Evolutionary conservation across 1,284 basidiomycete genomes (phyloP), one percentile per base, ranked within the genome.

Genomic region (Heterobasidion irregulare): DNA sequence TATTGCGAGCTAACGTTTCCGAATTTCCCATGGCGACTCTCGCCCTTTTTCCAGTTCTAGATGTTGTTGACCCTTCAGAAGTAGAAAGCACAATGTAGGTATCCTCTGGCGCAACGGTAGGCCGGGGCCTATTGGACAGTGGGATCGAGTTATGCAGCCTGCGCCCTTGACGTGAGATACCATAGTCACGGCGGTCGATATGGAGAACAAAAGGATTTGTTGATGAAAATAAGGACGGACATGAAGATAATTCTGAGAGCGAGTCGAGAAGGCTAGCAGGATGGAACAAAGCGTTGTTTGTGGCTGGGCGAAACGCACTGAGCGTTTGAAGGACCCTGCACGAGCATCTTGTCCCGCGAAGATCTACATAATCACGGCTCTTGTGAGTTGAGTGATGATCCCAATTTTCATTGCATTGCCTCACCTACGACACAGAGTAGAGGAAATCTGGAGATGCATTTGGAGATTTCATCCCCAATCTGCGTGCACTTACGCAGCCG

Each of bases 391-490:
- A 53, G 34, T 38, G n/a, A 38, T 26, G 5, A 41, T 43, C 35
- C 6, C 35, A 18, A 32, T 45, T 52, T 33, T 47, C 34, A 59
- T 33, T 43, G 35, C 34, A 18, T 41, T 13, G 34, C 72, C 76
- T 53, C 55, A 81, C 83, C 83, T 57, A 85, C 63, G n/a, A 78
- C 74, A 34, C 71, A 73, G 13, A 86, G 74, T 35, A 85, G 69
- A 7, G 76, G 76, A 58, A 86, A 83, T 6, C 63, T 67, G 18
- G 60, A 41, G 3, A 85, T 66, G 53, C 65, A 61, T 1, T 65
- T 55, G 56, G 76, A 71, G 2, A 80, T 68, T 0, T 65, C 58
- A 57, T 76, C 66, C 43, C 74, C 68, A 50, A 86, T 66, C 6
- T 66, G 65, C 46, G 60, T 63, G 62, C 83, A 85, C 49, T 76